A percentile compares a stretch with the other conserved stretches of the same genome.
Evolutionary conservation across 1,139 yeast species (phyloP).

Genomic region (Magnusiomyces paraingens): DNA sequence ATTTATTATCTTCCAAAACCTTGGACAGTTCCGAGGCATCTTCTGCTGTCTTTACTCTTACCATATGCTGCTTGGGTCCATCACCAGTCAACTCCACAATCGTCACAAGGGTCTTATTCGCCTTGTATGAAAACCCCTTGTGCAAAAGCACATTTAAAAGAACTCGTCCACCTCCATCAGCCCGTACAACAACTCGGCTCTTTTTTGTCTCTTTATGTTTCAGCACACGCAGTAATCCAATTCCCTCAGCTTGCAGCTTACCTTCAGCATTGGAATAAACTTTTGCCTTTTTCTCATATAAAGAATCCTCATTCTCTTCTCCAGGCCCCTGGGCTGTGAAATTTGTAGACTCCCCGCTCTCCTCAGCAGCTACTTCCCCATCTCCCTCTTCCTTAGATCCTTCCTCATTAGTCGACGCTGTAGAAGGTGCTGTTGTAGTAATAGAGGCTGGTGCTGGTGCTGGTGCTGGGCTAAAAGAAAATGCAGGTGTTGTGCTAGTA

Average conservation of each 20-base stretch:
- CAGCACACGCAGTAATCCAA: constrained; percentile 75
- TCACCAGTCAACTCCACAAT: constrained; percentile 50
- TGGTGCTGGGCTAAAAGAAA: constrained; percentile 2
- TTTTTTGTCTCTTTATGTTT: constrained; percentile 52
- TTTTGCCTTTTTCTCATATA: constrained; percentile 65
- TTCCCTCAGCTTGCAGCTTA: constrained; percentile 43
- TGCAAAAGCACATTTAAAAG: constrained; percentile 58
- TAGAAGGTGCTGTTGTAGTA: constrained; percentile 7
- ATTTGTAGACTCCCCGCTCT: constrained; percentile 21
- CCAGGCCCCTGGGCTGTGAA: constrained; percentile 56
- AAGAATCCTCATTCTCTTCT: constrained; percentile 70
- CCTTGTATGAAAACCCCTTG: constrained; percentile 46
- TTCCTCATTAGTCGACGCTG: constrained; percentile 5
- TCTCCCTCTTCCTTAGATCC: constrained; percentile 11
- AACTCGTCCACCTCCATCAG: constrained; percentile 85
- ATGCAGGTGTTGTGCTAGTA: neutral
- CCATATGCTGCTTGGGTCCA: constrained; percentile 52
- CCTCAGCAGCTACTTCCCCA: constrained; percentile 18
- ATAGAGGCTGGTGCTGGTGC: constrained; percentile 9
- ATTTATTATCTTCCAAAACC: constrained; percentile 2
- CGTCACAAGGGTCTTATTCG: constrained; percentile 38
- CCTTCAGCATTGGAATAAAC: constrained; percentile 43
- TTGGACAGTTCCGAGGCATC: constrained; percentile 57
- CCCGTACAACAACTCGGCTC: constrained; percentile 68
- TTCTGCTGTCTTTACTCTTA: constrained; percentile 62